Evolutionary conservation across 257 asterid genomes (phyloP), one percentile per base, ranked within the genome.

Genomic region (Echium plantagineum): DNA sequence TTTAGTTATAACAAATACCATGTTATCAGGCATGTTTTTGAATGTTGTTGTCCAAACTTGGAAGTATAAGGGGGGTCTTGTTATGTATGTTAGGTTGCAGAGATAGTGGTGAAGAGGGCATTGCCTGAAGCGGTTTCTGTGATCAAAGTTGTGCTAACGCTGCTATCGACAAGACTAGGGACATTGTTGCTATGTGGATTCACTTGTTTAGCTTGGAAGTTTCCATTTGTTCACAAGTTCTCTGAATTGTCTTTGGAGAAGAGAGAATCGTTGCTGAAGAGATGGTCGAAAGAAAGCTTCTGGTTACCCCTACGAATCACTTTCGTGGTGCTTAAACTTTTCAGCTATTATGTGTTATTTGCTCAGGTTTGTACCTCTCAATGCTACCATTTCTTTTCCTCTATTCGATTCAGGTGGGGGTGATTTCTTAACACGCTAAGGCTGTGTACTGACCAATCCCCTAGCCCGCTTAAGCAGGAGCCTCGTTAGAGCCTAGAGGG

Each of bases 161-260:
- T 85, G 30, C 69, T 90, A 21, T 85, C 94, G 18, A 83, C 78
- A 51, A 82, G 91, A 76, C 31, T 87, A 60, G 98, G 98, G n/a
- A 85, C 88, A 16, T 65, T 91, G 35, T 31, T 91, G 80, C 73
- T 88, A 6, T 88, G 96, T 71, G 98, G 98, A 31, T 47, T 24
- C 55, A 32, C 56, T 24, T 80, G 96, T 63, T 72, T 88, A 68
- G 85, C 72, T 46, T 66, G 80, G 76, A 76, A 75, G 20, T 83
- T 87, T 89, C 98, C 96, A 9, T 91, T 91, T 67, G 63, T 91
- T 58, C 85, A 67, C 57, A 83, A 55, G 19, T 91, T 91, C 64
- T 57, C 86, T 16, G 93, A 82, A 52, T 70, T 91, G 67, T 58
- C 94, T 4, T 70, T 81, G 68, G 58, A 70, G 58, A 77, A 77